phyloP scores from a whole-genome alignment of 257 asterid genomes.

The Mitragyna speciosa region DNA sequence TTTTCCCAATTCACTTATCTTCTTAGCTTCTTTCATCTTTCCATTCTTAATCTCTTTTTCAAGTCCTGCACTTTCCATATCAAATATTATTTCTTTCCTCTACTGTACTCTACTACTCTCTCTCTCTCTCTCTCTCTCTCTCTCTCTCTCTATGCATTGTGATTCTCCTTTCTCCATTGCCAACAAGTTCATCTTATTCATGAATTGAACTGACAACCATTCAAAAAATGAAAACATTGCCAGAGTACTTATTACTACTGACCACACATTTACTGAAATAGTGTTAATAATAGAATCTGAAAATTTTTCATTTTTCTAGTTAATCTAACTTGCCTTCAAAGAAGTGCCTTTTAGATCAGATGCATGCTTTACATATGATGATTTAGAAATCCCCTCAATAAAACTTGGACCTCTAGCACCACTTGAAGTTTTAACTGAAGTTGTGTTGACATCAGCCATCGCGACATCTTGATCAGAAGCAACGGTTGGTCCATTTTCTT shows the following conservation, averaged over 20 bases:
- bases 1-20: background rate
- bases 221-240: background rate
- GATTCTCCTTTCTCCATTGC: background rate
- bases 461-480: conserved; percentile 76
- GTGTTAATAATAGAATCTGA: background rate
- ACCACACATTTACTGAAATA: background rate
- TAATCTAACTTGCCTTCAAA: conserved; percentile 54
- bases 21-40: background rate
- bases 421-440: conserved; percentile 48
- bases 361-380: conserved; percentile 83
- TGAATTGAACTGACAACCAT: background rate
- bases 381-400: conserved; percentile 91
- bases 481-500: conserved; percentile 72
- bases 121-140: too few species aligned
- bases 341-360: conserved; percentile 86
- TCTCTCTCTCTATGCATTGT: too few species aligned
- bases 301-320: background rate
- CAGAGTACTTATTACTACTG: background rate
- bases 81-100: background rate
- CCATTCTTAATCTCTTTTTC: background rate
- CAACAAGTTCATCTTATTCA: background rate
- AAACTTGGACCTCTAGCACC: conserved; percentile 75
- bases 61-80: background rate
- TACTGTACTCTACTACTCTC: too few species aligned
- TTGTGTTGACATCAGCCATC: conserved; percentile 68